A percentile compares a stretch with the other conserved stretches of the same genome.
Conservation (phyloP, 768 basidiomycete genomes). For the Mycena crocata region DNA sequence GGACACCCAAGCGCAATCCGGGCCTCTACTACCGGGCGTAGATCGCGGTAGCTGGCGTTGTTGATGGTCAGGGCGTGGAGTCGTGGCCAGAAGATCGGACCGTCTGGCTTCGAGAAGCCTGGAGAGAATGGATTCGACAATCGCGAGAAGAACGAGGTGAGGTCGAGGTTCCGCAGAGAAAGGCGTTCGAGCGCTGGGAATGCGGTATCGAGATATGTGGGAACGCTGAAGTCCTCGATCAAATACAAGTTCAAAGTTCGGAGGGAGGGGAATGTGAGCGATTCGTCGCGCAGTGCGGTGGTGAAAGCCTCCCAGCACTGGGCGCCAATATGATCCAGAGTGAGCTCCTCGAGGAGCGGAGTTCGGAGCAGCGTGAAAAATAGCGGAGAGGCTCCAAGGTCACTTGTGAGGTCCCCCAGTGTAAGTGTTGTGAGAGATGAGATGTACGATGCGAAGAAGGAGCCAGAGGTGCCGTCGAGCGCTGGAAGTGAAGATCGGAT, state of each 20-base stretch:
- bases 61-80: conserved; percentile 6
- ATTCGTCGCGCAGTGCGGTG: background rate
- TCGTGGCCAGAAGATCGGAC: background rate
- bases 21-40: conserved; percentile 2
- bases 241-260: conserved; percentile 1
- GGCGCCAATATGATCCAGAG: background rate
- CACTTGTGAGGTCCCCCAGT: conserved; percentile 9
- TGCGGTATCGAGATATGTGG: background rate
- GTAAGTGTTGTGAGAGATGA: conserved; percentile 2
- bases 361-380: background rate
- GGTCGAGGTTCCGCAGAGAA: background rate
- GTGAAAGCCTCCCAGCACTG: background rate
- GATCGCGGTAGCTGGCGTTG: conserved; percentile 1
- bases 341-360: conserved; percentile 15
- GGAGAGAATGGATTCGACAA: background rate
- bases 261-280: conserved; percentile 10
- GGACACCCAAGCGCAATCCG: conserved; percentile 1
- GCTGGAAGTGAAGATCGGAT: background rate
- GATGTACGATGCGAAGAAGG: background rate
- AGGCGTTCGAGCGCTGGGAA: conserved; percentile 16
- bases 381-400: no score
- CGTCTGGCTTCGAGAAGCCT: no score
- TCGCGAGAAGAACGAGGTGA: background rate
- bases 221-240: background rate
- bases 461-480: background rate